Base-by-base conservation (phyloP, 768 basidiomycete species). In the Cystobasidium onofrii region DNA sequence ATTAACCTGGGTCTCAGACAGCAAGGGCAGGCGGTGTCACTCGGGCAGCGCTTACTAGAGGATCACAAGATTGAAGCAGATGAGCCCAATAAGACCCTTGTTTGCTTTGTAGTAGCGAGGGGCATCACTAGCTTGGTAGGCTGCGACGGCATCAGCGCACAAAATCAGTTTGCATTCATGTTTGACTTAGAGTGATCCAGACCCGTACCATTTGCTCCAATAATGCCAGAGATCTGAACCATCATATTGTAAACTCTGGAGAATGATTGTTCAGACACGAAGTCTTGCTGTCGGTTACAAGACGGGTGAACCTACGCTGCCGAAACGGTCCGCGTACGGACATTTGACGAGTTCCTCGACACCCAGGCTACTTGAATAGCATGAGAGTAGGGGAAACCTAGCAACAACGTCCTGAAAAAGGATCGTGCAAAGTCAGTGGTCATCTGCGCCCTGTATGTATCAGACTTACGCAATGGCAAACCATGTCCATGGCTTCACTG, bases 341-440 rank as follows among this genome's bases (percentile, higher is more conserved):
- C 81, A 3, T 74, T 76, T 0, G 80, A 81, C 0, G 80, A 74
- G 64, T 81, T 81, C 25, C 79, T 44, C 15, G 77, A 78, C 0
- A 64, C 63, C 81, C 82, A 82, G 1, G 77, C 76, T 13, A 81
- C 82, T 54, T 81, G 82, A 0, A 80, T 77, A 1, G 81, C 80
- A 52, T 80, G 66, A 46, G 67, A 62, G 63, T 82, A 81, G 0
- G 81, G 81, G 75, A 75, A 81, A 17, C 74, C 39, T 39, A 39
- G 39, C 7, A 39, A 15, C 39, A 39, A 15, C 6, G 39, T 39
- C 7, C 39, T 39, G 39, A 15, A 39, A 0, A 31, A 36, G 25
- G 1, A 31, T 13, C 33, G 0, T 17, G 7, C 33, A 3, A 27
- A 1, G 27, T 29, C 13, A 52, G 17, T 2, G 44, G 10, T 34